These are phyloP conservation scores for Castanospermum australe DNA, from an alignment of 306 rosid genomes.

Conservation along the genomic window DNA sequence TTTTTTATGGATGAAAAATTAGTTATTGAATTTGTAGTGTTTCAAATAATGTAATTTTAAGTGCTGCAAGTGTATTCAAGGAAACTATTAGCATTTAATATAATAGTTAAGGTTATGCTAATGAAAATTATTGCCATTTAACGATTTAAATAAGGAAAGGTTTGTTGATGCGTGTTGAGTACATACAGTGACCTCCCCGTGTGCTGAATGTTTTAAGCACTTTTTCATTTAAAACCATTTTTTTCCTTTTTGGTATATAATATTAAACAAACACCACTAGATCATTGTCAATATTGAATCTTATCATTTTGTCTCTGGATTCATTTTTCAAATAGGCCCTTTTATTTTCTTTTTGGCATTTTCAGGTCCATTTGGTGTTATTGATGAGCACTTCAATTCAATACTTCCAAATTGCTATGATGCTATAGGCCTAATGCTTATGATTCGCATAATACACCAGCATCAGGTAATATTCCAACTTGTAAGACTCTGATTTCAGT, in stretches of 20 bases:
- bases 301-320: not conserved
- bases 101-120: not conserved
- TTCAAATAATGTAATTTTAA: not conserved
- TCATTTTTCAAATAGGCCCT: not conserved
- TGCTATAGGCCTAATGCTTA: conserved; percentile 91
- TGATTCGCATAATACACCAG: conserved; percentile 86
- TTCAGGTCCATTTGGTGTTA: conserved; percentile 88
- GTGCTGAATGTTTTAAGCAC: not conserved
- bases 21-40: not conserved
- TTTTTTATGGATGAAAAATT: not conserved
- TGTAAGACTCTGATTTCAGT: not conserved
- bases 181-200: not conserved
- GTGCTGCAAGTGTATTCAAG: not conserved
- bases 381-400: conserved; percentile 78
- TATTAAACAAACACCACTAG: not conserved
- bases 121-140: not conserved
- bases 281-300: not conserved
- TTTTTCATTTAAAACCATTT: not conserved
- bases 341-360: conserved; percentile 17
- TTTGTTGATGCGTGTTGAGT: not conserved
- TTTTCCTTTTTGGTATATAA: not conserved
- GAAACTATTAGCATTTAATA: not conserved
- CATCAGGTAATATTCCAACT: conserved; percentile 64
- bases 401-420: conserved; percentile 87
- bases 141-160: not conserved